Conservation (phyloP, 148 eudicot species). For the Cornus controversa region DNA sequence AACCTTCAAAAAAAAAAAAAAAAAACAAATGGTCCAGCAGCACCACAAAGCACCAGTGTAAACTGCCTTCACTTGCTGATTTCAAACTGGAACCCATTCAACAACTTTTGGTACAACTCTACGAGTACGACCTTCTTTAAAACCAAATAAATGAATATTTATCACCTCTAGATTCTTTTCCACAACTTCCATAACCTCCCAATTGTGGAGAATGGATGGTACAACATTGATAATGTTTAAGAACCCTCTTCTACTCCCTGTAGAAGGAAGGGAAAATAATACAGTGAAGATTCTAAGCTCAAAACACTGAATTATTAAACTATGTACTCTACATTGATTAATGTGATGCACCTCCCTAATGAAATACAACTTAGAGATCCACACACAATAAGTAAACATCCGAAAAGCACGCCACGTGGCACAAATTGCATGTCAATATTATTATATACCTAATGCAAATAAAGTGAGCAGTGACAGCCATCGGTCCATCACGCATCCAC, state of each 20-base stretch:
- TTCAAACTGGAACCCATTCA: no score
- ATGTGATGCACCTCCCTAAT: slow-evolving; percentile 8
- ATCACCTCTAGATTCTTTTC: no score
- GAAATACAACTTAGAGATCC: slow-evolving; percentile 15
- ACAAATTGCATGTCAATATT: not conserved
- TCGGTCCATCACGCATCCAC: not conserved
- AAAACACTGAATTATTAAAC: not conserved
- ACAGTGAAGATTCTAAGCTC: not conserved
- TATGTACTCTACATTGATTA: not conserved
- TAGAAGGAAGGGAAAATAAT: not conserved
- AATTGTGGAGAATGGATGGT: not conserved
- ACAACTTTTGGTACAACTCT: no score
- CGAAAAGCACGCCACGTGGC: not conserved
- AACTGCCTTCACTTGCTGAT: no score
- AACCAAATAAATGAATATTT: no score
- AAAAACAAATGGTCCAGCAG: no score
- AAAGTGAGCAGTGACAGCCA: not conserved
- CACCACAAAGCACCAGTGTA: no score
- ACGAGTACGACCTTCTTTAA: no score
- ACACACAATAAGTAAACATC: not conserved
- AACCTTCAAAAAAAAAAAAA: no score
- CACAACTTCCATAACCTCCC: no score
- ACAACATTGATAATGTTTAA: not conserved
- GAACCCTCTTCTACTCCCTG: not conserved
- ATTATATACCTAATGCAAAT: not conserved